A percentile compares a stretch with the other conserved stretches of the same genome.
phyloP scores from a whole-genome alignment of 2,329 filamentous ascomycete species.

The Phyllosticta citrichinensis region DNA sequence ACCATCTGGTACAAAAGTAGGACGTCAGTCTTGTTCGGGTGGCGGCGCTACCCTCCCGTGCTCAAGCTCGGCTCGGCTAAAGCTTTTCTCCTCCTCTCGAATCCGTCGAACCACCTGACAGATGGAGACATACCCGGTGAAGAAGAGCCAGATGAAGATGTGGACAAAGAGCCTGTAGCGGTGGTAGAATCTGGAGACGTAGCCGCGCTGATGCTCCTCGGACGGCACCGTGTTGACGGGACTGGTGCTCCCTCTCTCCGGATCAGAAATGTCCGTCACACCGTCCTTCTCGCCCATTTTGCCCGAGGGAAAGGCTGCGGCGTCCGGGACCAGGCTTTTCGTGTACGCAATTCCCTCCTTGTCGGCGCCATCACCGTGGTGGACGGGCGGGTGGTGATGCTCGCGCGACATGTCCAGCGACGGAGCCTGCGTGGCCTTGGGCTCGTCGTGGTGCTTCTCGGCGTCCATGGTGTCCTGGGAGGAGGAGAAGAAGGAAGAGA shows the following conservation, averaged over 20 bases:
- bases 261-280: constrained; percentile 20
- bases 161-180: constrained; percentile 34
- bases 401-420: constrained; percentile 27
- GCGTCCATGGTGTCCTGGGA: constrained; percentile 2
- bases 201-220: constrained; percentile 20
- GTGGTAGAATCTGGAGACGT: constrained; percentile 33
- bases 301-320: constrained; percentile 19
- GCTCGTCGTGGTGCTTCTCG: constrained; percentile 22
- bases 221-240: constrained; percentile 18
- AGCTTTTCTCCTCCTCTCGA: neutral
- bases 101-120: constrained; percentile 8
- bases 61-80: constrained; percentile 1
- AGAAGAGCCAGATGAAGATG: constrained; percentile 36
- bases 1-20: constrained; percentile 47
- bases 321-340: constrained; percentile 26
- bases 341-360: constrained; percentile 22
- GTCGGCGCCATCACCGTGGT: constrained; percentile 25
- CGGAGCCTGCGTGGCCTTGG: constrained; percentile 25
- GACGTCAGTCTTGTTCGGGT: constrained; percentile 1
- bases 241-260: constrained; percentile 34
- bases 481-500: neutral
- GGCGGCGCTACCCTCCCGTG: neutral
- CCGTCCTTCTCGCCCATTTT: constrained; percentile 26
- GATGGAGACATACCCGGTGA: constrained; percentile 40
- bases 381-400: constrained; percentile 29